A percentile compares a stretch with the other conserved stretches of the same genome.
Conservation (phyloP, 495 filamentous ascomycete genomes). For the Terfezia boudieri region DNA sequence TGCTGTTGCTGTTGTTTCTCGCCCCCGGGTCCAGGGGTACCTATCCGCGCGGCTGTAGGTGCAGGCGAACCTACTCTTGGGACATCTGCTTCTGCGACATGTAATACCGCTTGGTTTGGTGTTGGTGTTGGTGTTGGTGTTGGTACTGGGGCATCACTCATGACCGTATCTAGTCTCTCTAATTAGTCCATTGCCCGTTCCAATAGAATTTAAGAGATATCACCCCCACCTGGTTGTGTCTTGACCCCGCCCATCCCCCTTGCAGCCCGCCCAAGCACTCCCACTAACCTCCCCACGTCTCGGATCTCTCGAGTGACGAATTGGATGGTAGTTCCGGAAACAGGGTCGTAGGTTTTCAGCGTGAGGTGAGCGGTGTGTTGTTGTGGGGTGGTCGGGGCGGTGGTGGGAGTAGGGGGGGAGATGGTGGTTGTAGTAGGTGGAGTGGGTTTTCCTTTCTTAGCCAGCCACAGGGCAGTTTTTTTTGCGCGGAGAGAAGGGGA, state of each 20-base stretch:
- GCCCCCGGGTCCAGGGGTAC: no score
- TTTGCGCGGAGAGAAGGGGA: neutral
- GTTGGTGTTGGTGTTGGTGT: no score
- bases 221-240: neutral
- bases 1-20: no score
- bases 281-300: constrained; percentile 64
- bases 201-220: neutral
- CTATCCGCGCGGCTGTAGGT: no score
- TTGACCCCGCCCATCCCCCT: constrained; percentile 33
- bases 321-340: constrained; percentile 59
- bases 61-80: no score
- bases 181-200: no score
- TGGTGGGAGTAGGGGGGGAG: constrained; percentile 16
- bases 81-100: no score
- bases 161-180: no score
- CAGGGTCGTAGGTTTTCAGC: constrained; percentile 77
- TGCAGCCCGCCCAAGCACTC: constrained; percentile 45
- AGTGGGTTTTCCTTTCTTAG: constrained; percentile 1
- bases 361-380: constrained; percentile 38
- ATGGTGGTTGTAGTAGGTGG: neutral
- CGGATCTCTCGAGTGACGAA: constrained; percentile 80
- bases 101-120: no score
- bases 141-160: no score
- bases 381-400: constrained; percentile 12
- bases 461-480: neutral